phyloP scores from a whole-genome alignment of 2,329 filamentous ascomycete species.

The Botrytis pseudocinerea region DNA sequence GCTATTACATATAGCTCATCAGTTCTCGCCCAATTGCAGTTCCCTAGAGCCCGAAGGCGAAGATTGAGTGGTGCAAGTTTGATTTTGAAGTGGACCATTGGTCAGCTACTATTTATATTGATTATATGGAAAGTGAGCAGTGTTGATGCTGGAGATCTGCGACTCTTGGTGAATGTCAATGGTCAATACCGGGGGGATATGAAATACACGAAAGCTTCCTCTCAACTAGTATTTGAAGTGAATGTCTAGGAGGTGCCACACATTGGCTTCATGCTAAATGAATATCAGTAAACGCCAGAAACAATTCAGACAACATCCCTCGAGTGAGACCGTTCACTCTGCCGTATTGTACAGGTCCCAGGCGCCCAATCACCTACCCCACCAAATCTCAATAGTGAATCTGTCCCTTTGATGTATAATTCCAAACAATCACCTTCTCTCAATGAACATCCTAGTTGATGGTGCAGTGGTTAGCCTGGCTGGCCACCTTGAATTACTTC shows the following conservation, averaged over 20 bases:
- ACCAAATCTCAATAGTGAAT: background rate
- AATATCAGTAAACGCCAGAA: background rate
- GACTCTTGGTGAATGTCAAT: background rate
- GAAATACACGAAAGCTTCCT: background rate
- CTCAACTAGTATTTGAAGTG: rapidly evolving
- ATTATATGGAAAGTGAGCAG: background rate
- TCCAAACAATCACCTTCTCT: background rate
- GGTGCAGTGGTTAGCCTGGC: background rate
- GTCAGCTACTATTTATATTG: background rate
- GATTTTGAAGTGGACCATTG: background rate
- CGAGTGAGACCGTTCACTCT: rapidly evolving
- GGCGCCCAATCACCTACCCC: background rate
- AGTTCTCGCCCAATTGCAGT: background rate
- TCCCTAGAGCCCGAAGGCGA: no score
- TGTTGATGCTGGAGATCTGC: rapidly evolving
- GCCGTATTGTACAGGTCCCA: background rate
- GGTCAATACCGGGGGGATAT: rapidly evolving
- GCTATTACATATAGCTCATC: rapidly evolving
- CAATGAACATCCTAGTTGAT: background rate
- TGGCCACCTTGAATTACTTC: background rate
- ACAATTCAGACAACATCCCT: background rate
- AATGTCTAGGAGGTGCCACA: background rate
- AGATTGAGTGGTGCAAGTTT: background rate
- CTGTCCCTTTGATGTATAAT: background rate
- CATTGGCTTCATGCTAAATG: background rate